phyloP scores from a whole-genome alignment of 2,329 filamentous ascomycete genomes.

The Sporothrix euskadiensis region DNA sequence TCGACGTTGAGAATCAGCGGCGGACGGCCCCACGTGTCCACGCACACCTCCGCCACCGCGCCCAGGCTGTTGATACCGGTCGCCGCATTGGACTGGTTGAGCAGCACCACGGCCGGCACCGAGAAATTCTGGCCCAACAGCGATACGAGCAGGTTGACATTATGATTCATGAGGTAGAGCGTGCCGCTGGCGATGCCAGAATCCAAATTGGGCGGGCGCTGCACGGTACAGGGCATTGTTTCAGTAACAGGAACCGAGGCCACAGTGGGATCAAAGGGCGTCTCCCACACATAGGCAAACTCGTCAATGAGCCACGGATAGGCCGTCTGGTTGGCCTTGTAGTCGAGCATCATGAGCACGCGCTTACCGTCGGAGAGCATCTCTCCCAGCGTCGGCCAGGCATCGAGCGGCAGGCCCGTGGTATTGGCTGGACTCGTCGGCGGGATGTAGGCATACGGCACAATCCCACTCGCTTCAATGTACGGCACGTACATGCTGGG shows the following conservation, averaged over 20 bases:
- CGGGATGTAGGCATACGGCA: slow-evolving; percentile 72
- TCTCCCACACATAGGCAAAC: slow-evolving; percentile 89
- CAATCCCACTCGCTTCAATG: slow-evolving; percentile 70
- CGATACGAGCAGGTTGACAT: slow-evolving; percentile 76
- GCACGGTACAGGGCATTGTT: slow-evolving; percentile 73
- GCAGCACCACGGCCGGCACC: slow-evolving; percentile 68
- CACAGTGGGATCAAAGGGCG: slow-evolving; percentile 69
- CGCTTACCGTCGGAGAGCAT: slow-evolving; percentile 72
- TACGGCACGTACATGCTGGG: slow-evolving; percentile 65
- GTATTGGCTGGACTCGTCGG: slow-evolving; percentile 38
- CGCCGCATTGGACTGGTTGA: slow-evolving; percentile 72
- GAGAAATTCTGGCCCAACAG: slow-evolving; percentile 64
- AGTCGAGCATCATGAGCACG: slow-evolving; percentile 81
- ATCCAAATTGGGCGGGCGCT: slow-evolving; percentile 70
- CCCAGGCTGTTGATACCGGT: slow-evolving; percentile 68
- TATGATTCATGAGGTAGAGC: slow-evolving; percentile 87
- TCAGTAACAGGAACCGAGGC: slow-evolving; percentile 42
- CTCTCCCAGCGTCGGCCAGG: slow-evolving; percentile 81
- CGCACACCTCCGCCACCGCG: slow-evolving; percentile 62
- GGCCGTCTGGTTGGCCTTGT: slow-evolving; percentile 73
- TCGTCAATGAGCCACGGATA: slow-evolving; percentile 86
- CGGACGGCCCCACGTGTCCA: slow-evolving; percentile 61
- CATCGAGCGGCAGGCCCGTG: slow-evolving; percentile 64
- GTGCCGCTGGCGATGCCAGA: slow-evolving; percentile 56
- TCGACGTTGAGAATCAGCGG: slow-evolving; percentile 82